phyloP scores from a whole-genome alignment of 352 stramenopile species.

The Phytophthora pluvialis region DNA sequence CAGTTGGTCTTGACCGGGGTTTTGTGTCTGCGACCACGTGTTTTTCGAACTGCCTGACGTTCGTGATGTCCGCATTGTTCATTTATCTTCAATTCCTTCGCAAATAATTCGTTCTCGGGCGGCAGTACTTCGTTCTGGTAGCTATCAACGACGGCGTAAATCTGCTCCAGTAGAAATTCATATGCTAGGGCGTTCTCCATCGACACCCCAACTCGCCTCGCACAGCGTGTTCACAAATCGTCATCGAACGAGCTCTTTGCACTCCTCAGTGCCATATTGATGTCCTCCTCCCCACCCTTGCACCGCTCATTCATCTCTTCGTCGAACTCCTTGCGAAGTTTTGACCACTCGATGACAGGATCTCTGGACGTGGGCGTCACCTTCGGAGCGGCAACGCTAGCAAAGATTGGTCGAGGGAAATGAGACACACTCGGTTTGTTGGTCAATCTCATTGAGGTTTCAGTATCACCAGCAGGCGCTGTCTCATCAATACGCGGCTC shows the following conservation, averaged over 20 bases:
- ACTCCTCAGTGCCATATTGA: not conserved
- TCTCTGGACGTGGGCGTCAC: not conserved
- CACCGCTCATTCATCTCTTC: not conserved
- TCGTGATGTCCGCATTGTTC: not conserved
- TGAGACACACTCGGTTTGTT: too few relatives aligned
- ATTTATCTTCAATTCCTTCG: not conserved
- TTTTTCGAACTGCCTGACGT: not conserved
- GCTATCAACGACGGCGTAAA: conserved; percentile 9
- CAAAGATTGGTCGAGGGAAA: not conserved
- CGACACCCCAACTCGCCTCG: not conserved
- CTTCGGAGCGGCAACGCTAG: not conserved
- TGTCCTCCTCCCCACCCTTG: too few relatives aligned
- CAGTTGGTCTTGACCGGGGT: not conserved
- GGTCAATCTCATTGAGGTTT: too few relatives aligned
- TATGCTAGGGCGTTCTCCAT: not conserved
- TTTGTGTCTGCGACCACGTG: not conserved
- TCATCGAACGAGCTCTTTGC: not conserved
- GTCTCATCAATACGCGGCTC: too few relatives aligned
- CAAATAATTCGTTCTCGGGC: not conserved
- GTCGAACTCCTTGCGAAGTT: not conserved
- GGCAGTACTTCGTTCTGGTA: conserved; percentile 11
- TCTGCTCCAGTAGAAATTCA: conserved; percentile 12
- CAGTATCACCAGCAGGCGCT: too few relatives aligned
- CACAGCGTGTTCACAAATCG: not conserved
- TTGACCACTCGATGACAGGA: not conserved